Conservation (phyloP, 352 stramenopile genomes). For the Thalassiosira exigua region DNA sequence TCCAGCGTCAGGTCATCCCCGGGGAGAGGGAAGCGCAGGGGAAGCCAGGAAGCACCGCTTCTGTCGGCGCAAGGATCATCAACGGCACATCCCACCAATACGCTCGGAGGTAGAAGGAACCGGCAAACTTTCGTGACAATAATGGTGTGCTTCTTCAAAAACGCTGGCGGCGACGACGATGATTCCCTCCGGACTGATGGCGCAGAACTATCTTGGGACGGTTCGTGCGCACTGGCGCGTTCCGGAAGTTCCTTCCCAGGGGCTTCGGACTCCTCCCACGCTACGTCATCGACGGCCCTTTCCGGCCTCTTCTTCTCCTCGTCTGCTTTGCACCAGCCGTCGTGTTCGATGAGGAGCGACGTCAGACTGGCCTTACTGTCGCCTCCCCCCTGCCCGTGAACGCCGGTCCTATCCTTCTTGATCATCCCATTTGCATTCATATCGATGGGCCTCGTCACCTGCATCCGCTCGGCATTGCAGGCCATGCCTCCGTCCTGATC, state of each 20-base stretch:
- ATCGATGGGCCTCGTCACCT: background rate
- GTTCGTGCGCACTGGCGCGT: no score
- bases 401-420: background rate
- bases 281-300: conserved; percentile 38
- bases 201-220: no score
- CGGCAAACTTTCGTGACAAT: no score
- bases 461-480: background rate
- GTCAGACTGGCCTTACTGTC: conserved; percentile 25
- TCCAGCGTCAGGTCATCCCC: conserved; percentile 36
- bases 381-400: conserved; percentile 11
- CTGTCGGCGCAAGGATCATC: background rate
- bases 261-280: background rate
- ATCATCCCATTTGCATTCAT: conserved; percentile 2
- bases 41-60: conserved; percentile 7
- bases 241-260: conserved; percentile 9
- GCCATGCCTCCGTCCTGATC: no score
- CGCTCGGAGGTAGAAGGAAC: background rate
- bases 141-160: no score
- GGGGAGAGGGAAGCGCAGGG: conserved; percentile 39
- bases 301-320: background rate
- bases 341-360: conserved; percentile 34
- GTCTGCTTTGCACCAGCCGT: conserved; percentile 49
- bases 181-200: no score
- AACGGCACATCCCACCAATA: background rate
- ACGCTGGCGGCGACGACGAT: no score